Evolutionary conservation across 345 rosid species (phyloP).

Genomic region (Populus davidiana): DNA sequence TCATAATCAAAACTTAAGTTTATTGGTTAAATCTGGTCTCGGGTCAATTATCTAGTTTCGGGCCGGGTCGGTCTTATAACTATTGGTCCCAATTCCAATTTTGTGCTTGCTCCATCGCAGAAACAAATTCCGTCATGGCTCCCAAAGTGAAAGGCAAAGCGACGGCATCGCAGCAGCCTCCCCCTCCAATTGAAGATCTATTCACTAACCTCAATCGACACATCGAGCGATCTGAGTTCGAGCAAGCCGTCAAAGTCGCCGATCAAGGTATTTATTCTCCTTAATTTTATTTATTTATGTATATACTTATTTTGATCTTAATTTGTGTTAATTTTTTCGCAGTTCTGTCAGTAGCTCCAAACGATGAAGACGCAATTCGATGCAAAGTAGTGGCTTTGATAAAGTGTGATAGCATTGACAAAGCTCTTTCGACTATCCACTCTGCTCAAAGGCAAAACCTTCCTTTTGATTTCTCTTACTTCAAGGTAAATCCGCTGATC

Average conservation of each 20-base stretch:
- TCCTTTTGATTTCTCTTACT: constrained; percentile 55
- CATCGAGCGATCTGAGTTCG: constrained; percentile 55
- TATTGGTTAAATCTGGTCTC: no score
- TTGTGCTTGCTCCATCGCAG: no score
- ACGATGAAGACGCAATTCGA: constrained; percentile 81
- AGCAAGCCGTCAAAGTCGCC: constrained; percentile 61
- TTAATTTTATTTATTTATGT: background rate
- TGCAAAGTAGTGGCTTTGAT: constrained; percentile 84
- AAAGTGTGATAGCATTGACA: constrained; percentile 60
- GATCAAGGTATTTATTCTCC: constrained; percentile 41
- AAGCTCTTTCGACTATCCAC: constrained; percentile 60
- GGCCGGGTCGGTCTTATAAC: no score
- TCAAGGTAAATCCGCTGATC: constrained; percentile 39
- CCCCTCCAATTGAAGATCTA: constrained; percentile 74
- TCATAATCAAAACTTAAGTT: no score
- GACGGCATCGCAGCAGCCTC: constrained; percentile 50
- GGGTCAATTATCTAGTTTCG: no score
- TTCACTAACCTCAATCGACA: constrained; percentile 61
- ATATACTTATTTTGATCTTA: background rate
- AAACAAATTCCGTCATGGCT: constrained; percentile 45
- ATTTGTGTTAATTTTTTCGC: constrained; percentile 9
- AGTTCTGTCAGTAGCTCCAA: constrained; percentile 67
- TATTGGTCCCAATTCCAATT: no score
- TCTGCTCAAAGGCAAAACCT: constrained; percentile 33
- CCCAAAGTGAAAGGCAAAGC: constrained; percentile 61